These are phyloP conservation scores for Yamadazyma songkhlaensis DNA, from an alignment of 1,139 yeast species.

Conservation along the genomic window DNA sequence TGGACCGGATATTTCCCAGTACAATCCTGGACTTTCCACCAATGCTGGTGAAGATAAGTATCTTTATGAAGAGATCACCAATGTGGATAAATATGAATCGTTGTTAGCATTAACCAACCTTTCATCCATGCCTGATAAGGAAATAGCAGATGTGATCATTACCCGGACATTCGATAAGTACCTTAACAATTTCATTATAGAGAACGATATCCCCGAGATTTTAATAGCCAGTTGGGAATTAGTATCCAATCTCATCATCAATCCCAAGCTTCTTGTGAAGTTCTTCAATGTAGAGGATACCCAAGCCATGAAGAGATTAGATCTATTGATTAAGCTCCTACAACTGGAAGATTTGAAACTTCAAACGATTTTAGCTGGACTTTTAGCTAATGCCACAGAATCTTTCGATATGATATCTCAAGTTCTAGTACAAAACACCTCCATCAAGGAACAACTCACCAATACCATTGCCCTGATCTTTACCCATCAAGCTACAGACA, in stretches of 20 bases:
- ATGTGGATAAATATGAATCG: constrained; percentile 41
- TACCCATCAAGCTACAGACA: constrained; percentile 23
- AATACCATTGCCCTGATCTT: constrained; percentile 23
- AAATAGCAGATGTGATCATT: constrained; percentile 30
- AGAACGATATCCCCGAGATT: constrained; percentile 32
- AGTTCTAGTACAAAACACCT: constrained; percentile 24
- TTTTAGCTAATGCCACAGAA: constrained; percentile 49
- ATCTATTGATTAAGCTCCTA: constrained; percentile 36
- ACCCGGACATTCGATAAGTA: constrained; percentile 32
- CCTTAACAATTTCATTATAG: constrained; percentile 36
- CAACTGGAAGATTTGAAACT: constrained; percentile 34
- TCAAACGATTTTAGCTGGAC: constrained; percentile 43
- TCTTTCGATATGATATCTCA: constrained; percentile 45
- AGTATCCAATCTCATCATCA: constrained; percentile 41
- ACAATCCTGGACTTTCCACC: constrained; percentile 13
- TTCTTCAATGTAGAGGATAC: constrained; percentile 44
- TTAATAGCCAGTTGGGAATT: constrained; percentile 50
- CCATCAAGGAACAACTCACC: constrained; percentile 24
- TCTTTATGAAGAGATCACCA: constrained; percentile 24
- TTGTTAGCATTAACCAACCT: constrained; percentile 51
- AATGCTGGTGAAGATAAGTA: constrained; percentile 15
- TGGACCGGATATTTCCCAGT: constrained; percentile 28
- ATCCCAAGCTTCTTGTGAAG: constrained; percentile 46
- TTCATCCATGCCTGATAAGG: constrained; percentile 25
- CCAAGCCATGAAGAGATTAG: constrained; percentile 30